phyloP scores from a whole-genome alignment of 352 stramenopile species.

The Globisporangium recalcitrans region DNA sequence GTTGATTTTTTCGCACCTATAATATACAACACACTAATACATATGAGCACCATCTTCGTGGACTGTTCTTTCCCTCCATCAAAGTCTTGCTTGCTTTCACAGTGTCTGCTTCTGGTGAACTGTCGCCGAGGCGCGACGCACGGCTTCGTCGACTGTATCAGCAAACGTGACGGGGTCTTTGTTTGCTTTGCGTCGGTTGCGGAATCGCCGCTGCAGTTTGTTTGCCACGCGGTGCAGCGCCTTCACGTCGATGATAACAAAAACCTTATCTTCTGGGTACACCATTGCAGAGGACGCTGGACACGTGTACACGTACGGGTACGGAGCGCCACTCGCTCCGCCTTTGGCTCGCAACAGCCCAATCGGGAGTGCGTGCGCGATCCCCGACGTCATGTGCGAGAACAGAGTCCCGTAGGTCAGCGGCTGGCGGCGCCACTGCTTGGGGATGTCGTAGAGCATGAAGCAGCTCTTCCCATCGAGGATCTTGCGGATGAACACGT shows the following conservation, averaged over 20 bases:
- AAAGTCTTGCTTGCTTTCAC: neutral
- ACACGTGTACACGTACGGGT: constrained; percentile 82
- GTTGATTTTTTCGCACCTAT: too few species aligned
- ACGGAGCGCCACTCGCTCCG: constrained; percentile 39
- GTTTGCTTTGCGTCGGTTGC: constrained; percentile 19
- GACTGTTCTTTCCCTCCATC: neutral
- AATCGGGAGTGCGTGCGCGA: constrained; percentile 72
- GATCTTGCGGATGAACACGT: constrained; percentile 78
- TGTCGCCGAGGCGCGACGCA: neutral
- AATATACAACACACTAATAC: neutral
- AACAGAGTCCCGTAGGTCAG: constrained; percentile 73
- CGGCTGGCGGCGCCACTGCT: constrained; percentile 35
- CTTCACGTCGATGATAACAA: constrained; percentile 74
- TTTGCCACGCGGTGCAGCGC: constrained; percentile 67
- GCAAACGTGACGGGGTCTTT: constrained; percentile 12
- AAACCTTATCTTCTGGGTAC: constrained; percentile 71
- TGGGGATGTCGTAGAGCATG: constrained; percentile 73
- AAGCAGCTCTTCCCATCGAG: constrained; percentile 84
- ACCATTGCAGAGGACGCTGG: constrained; percentile 54
- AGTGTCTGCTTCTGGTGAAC: neutral
- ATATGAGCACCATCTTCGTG: neutral
- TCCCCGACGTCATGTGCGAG: constrained; percentile 64
- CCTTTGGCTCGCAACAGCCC: constrained; percentile 59
- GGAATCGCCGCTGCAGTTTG: constrained; percentile 74
- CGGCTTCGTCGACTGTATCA: constrained; percentile 8